Base-by-base conservation (phyloP, 306 rosid genomes). In the Mucuna pruriens region DNA sequence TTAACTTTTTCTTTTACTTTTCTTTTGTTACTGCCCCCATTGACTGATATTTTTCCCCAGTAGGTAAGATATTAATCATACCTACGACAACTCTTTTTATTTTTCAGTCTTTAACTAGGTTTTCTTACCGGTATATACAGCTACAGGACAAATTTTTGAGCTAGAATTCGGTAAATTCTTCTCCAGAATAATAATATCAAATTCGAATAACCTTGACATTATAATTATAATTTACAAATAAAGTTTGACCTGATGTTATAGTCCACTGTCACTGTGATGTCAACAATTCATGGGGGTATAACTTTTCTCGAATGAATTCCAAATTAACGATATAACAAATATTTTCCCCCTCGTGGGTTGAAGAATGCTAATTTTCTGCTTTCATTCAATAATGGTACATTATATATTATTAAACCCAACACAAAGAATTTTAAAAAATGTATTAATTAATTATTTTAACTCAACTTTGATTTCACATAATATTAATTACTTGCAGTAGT, bases 401-500 rank as follows among this genome's bases (percentile, higher is more conserved):
- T 15, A 17, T 34, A 15, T 4, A 48, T n/a, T 1, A 38, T 34
- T 38, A 38, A 67, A 40, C 49, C 15, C 57, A 6, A 54, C 55
- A 26, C 4, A 44, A 57, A 67, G 40, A 9, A 34, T 3, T 22
- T 62, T 22, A 0, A 3, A 52, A 26, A 17, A 68, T 25, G 4
- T 29, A 68, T 66, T 9, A 15, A 10, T 38, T 67, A 33, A 1
- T 29, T 29, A 29, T 29, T 29, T 29, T 29, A 29, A 29, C 46
- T 17, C 8, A 4, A 29, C 81, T 76, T 65, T 36, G 54, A 49
- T 77, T 78, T 49, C 67, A 26, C 48, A 26, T 45, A 19, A 26
- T 31, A 57, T 10, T 40, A 7, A 70, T 13, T 76, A 45, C 34
- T 29, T 19, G 45, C 57, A 42, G 45, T 29, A 42, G 31, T 29